These are phyloP conservation scores for Aspergillus tamarii DNA, from an alignment of 2,329 filamentous ascomycete genomes.

Conservation along the genomic window DNA sequence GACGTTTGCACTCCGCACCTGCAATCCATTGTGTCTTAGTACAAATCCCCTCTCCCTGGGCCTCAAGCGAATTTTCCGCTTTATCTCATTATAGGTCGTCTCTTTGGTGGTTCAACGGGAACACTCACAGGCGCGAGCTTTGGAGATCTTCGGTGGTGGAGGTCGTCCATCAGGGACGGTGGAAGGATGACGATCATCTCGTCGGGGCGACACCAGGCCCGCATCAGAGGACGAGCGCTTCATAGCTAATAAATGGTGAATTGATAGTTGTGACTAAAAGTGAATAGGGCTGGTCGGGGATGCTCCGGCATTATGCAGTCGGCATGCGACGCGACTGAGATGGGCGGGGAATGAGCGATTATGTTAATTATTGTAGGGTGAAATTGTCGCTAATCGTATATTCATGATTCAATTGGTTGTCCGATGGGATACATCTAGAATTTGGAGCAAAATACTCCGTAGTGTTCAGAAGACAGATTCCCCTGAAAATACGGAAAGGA, in stretches of 20 bases:
- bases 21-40: constrained; percentile 12
- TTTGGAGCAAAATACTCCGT: neutral
- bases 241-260: constrained; percentile 25
- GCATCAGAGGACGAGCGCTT: constrained; percentile 43
- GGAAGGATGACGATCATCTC: constrained; percentile 28
- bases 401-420: neutral
- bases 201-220: constrained; percentile 34
- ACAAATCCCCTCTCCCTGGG: neutral
- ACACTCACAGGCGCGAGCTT: constrained; percentile 46
- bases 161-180: constrained; percentile 24
- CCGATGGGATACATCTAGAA: neutral
- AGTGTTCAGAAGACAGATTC: neutral
- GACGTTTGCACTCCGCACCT: constrained; percentile 56
- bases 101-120: constrained; percentile 2
- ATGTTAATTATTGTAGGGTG: neutral
- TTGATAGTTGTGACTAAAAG: constrained; percentile 15
- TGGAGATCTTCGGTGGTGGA: constrained; percentile 41
- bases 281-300: constrained; percentile 24
- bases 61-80: neutral
- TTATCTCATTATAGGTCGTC: neutral
- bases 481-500: neutral
- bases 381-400: neutral
- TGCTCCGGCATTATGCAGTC: constrained; percentile 29
- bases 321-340: constrained; percentile 17
- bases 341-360: constrained; percentile 6